Evolutionary conservation across 768 basidiomycete genomes (phyloP).

Genomic region (Atractiella rhizophila): DNA sequence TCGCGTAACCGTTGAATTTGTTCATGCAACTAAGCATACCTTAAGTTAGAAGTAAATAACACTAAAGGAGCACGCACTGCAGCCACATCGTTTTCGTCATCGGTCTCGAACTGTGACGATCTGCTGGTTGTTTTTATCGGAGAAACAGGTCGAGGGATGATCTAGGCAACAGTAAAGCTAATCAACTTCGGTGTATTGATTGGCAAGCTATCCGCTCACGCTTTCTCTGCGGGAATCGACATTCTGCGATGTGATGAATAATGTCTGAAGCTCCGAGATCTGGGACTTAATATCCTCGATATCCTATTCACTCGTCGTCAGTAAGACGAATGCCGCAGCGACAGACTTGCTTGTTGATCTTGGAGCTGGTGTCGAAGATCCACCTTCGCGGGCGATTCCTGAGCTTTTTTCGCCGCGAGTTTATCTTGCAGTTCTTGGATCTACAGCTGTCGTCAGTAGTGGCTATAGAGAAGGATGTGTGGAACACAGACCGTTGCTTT

Average conservation of each 20-base stretch:
- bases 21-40: too few relatives aligned
- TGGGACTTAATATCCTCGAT: conserved; percentile 10
- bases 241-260: conserved; percentile 14
- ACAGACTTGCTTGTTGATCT: background rate
- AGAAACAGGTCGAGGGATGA: background rate
- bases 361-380: conserved; percentile 2
- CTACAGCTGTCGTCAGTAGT: background rate
- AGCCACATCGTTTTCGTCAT: conserved; percentile 11
- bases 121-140: background rate
- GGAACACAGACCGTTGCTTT: conserved; percentile 7
- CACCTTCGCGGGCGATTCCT: conserved; percentile 1
- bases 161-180: conserved; percentile 6
- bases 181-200: background rate
- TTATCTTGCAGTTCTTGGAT: conserved; percentile 12
- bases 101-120: conserved; percentile 8
- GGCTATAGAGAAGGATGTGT: background rate
- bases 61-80: too few relatives aligned
- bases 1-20: too few relatives aligned
- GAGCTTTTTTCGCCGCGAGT: conserved; percentile 4
- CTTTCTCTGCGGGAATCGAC: conserved; percentile 11
- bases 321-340: background rate
- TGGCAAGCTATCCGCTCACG: background rate
- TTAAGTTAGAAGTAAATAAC: too few relatives aligned
- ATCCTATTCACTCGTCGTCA: conserved; percentile 4
- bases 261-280: conserved; percentile 12